Conservation (phyloP, 805 yeast genomes). For the Saturnispora dispora region DNA sequence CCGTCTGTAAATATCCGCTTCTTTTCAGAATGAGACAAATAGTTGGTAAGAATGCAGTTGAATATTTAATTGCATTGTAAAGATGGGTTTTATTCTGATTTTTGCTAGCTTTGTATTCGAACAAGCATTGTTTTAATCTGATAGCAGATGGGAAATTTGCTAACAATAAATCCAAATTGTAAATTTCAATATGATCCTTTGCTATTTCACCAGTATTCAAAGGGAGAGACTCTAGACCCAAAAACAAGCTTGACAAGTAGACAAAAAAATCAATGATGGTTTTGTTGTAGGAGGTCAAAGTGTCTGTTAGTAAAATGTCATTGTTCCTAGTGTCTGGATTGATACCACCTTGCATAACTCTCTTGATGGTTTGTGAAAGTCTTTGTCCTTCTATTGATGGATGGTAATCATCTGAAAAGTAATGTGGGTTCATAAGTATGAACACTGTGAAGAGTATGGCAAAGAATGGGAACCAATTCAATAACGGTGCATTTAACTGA, state of each 20-base stretch:
- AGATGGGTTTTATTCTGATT: slow-evolving; percentile 44
- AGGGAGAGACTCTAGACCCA: slow-evolving; percentile 29
- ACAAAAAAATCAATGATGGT: slow-evolving; percentile 65
- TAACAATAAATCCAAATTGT: slow-evolving; percentile 25
- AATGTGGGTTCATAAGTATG: slow-evolving; percentile 29
- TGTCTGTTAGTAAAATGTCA: slow-evolving; percentile 78
- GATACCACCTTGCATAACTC: slow-evolving; percentile 52
- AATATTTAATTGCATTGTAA: slow-evolving; percentile 67
- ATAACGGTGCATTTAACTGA: slow-evolving; percentile 19
- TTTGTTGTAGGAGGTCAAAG: slow-evolving; percentile 71
- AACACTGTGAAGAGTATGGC: slow-evolving; percentile 29
- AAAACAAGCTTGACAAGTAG: slow-evolving; percentile 38
- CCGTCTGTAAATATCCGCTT: slow-evolving; percentile 19
- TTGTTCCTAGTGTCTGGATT: slow-evolving; percentile 55
- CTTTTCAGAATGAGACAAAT: slow-evolving; percentile 27
- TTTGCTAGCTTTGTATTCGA: slow-evolving; percentile 48
- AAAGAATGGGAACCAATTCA: slow-evolving; percentile 31
- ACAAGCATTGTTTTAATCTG: slow-evolving; percentile 72
- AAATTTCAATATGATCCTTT: slow-evolving; percentile 23
- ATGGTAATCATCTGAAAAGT: slow-evolving; percentile 12
- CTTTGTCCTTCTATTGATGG: slow-evolving; percentile 32
- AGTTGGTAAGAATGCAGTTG: slow-evolving; percentile 49
- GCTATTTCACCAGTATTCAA: slow-evolving; percentile 21
- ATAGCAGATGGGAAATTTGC: slow-evolving; percentile 55
- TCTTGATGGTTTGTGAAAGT: slow-evolving; percentile 37